These are phyloP conservation scores for Annulohypoxylon truncatum DNA, from an alignment of 2,329 filamentous ascomycete species.

Conservation along the genomic window DNA sequence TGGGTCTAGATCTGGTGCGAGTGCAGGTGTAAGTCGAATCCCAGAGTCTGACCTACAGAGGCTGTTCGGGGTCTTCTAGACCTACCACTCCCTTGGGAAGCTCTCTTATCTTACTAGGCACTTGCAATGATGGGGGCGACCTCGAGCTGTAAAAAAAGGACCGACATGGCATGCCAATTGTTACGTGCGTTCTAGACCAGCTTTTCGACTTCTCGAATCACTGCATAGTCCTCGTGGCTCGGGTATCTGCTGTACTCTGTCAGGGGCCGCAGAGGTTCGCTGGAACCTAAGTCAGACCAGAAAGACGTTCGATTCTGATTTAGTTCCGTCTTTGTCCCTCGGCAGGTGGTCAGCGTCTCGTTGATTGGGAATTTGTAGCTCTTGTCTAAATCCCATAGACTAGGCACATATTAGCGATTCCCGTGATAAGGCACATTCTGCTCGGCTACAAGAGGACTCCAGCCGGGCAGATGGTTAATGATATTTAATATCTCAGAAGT, in stretches of 20 bases:
- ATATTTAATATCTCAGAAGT: conserved; percentile 40
- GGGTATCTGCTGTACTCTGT: conserved; percentile 23
- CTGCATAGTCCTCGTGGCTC: conserved; percentile 31
- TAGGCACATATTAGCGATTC: conserved; percentile 21
- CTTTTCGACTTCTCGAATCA: conserved; percentile 28
- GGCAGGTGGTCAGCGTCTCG: conserved; percentile 30
- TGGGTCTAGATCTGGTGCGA: conserved; percentile 37
- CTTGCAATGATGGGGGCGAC: conserved; percentile 20
- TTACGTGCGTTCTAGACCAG: conserved; percentile 38
- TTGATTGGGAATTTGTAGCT: conserved; percentile 25
- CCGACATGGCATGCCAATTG: conserved; percentile 32
- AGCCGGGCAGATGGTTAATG: conserved; percentile 29
- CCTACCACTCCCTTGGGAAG: conserved; percentile 19
- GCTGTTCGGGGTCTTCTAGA: conserved; percentile 22
- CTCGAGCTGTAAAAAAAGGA: conserved; percentile 38
- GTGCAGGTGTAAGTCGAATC: conserved; percentile 27
- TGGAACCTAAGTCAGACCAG: conserved; percentile 38
- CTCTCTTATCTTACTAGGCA: conserved; percentile 30
- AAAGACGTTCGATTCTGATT: conserved; percentile 41
- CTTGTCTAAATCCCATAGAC: conserved; percentile 8
- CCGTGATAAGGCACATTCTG: conserved; percentile 30
- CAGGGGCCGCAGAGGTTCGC: conserved; percentile 34
- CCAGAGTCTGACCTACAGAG: conserved; percentile 35
- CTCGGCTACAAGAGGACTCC: conserved; percentile 27
- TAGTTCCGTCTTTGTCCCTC: conserved; percentile 29